Percentiles rank a stretch among this genome's conserved stretches.
These are phyloP conservation scores for Kluyveromyces nonfermentans DNA, from an alignment of 805 yeast species.

Conservation along the genomic window DNA sequence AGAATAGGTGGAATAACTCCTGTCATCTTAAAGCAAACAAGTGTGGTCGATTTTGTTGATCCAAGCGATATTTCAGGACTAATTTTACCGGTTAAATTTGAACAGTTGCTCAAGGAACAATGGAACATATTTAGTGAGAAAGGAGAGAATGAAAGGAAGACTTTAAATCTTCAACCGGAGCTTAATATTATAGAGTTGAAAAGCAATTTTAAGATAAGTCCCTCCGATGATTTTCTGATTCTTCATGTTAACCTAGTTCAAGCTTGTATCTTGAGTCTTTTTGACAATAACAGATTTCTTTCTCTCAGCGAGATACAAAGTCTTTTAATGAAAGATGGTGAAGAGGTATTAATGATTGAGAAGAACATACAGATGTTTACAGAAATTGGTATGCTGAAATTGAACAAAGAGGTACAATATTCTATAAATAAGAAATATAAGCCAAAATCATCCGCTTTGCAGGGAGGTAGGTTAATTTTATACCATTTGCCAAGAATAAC, in stretches of 20 bases:
- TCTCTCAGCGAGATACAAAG: constrained; percentile 8
- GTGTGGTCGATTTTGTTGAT: not conserved
- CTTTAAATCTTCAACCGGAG: constrained; percentile 14
- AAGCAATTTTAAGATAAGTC: constrained; percentile 12
- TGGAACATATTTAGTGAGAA: constrained; percentile 4
- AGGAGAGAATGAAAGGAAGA: constrained; percentile 10
- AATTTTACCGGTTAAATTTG: constrained; percentile 14
- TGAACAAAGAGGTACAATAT: constrained; percentile 4
- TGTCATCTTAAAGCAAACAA: not conserved
- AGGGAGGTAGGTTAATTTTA: constrained; percentile 17
- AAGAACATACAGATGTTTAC: constrained; percentile 16
- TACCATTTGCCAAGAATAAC: constrained; percentile 7
- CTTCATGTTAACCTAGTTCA: constrained; percentile 23
- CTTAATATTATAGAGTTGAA: constrained; percentile 24
- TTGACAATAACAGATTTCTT: constrained; percentile 14
- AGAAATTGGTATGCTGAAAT: constrained; percentile 10
- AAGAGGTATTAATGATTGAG: not conserved
- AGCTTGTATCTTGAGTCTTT: constrained; percentile 17
- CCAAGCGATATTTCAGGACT: constrained; percentile 1
- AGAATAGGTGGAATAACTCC: not conserved
- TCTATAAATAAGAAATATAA: constrained; percentile 14
- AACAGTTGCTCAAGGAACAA: constrained; percentile 13
- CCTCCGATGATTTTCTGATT: constrained; percentile 2
- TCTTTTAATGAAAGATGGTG: constrained; percentile 4
- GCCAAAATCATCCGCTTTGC: constrained; percentile 16